Evolutionary conservation across 2,329 filamentous ascomycete genomes (phyloP), one percentile per base, ranked within the genome.

Genomic region (Penicillium sclerotigenum): DNA sequence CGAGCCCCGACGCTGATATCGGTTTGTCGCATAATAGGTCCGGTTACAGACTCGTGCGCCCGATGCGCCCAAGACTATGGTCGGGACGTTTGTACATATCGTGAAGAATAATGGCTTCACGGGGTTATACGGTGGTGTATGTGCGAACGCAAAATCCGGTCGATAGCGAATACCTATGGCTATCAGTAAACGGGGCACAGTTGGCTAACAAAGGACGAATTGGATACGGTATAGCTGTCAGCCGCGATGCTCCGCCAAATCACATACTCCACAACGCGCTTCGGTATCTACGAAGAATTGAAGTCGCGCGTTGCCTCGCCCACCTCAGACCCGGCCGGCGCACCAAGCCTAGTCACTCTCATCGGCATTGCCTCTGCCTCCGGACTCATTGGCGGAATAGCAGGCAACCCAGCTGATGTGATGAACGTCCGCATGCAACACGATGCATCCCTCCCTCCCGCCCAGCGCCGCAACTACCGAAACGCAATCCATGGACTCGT

Each of bases 351-450:
- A 66, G 80, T 86, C 11, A 81, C 84, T n/a, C 86, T 99, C 10
- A 82, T 96, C 61, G 89, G 83, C 62, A 89, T 97, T 75, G 90
- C 93, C 51, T 88, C 86, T 24, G 77, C 85, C 28, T 93, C 94
- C 8, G 94, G 94, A 49, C 90, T 97, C 71, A 75, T 95, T 3
- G 94, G 94, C 59, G 94, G 94, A 47, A 78, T 97, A 45, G 89
- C 88, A 6, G 94, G 94, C 62, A 99, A 97, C 77, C 91, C 92
- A 3, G 93, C 92, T 62, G 94, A 99, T 73, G 91, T 99, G 33
- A 81, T 97, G 68, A 99, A 99, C 75, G 94, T 99, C 47, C 90
- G 94, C 63, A 99, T 99, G 94, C 94, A 99, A 77, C 90, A 96
- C 76, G 94, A 88, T 66, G 87, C 89, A 2, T 86, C 91, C 0